phyloP scores from a whole-genome alignment of 2,329 filamentous ascomycete species.

The Anthostomella pinea region DNA sequence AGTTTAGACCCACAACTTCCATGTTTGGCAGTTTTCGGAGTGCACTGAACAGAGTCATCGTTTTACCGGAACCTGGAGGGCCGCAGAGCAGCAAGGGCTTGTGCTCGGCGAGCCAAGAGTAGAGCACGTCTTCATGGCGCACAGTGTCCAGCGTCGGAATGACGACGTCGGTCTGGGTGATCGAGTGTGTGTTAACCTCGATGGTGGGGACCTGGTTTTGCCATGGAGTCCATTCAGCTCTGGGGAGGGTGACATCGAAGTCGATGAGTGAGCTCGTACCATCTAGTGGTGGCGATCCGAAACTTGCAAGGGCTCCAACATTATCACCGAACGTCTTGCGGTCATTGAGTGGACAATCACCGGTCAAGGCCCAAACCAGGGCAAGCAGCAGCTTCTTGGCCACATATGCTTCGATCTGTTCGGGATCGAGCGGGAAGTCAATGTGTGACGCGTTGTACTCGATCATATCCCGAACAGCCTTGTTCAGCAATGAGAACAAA shows the following conservation, averaged over 20 bases:
- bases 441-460: conserved; percentile 95
- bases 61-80: conserved; percentile 97
- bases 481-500: conserved; percentile 92
- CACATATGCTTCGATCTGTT: conserved; percentile 85
- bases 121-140: conserved; percentile 96
- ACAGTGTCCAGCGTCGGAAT: conserved; percentile 97
- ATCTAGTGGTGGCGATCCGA: conserved; percentile 78
- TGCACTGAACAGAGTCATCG: conserved; percentile 98
- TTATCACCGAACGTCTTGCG: conserved; percentile 88
- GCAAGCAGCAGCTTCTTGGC: conserved; percentile 93
- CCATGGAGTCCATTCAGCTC: conserved; percentile 88
- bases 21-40: conserved; percentile 96
- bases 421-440: conserved; percentile 87
- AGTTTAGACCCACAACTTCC: conserved; percentile 98
- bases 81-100: conserved; percentile 95
- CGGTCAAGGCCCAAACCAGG: conserved; percentile 91
- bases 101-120: conserved; percentile 98
- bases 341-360: conserved; percentile 85
- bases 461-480: conserved; percentile 84
- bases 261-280: conserved; percentile 87
- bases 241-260: conserved; percentile 84
- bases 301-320: conserved; percentile 76
- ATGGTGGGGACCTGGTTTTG: conserved; percentile 91
- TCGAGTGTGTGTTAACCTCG: conserved; percentile 96
- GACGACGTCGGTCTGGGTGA: conserved; percentile 96